Conservation (phyloP, 2,329 filamentous ascomycete genomes). For the Stagonosporopsis cucurbitacearum region DNA sequence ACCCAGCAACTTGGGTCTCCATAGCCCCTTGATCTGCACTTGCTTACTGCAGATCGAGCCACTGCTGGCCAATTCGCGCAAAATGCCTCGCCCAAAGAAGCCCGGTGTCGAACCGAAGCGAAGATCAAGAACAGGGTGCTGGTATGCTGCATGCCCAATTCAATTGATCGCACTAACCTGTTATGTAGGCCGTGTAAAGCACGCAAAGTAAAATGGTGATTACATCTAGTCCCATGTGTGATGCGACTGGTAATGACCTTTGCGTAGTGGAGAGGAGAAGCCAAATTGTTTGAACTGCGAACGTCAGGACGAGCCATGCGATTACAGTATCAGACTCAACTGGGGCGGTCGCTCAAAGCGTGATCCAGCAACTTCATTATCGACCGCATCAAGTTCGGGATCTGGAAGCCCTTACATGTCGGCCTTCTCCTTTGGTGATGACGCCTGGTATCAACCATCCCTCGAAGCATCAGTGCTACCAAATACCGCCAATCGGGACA, state of each 20-base stretch:
- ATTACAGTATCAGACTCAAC: constrained; percentile 81
- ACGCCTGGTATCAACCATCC: constrained; percentile 27
- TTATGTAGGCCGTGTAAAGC: constrained; percentile 74
- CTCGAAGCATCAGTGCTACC: constrained; percentile 23
- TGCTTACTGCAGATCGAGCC: constrained; percentile 3
- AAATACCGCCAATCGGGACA: constrained; percentile 26
- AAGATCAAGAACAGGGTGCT: constrained; percentile 72
- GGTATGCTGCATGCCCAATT: constrained; percentile 52
- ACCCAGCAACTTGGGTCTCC: not conserved
- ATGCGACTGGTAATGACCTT: constrained; percentile 24
- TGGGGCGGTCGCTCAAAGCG: constrained; percentile 77
- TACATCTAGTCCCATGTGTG: not conserved
- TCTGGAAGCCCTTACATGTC: constrained; percentile 41
- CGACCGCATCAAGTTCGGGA: constrained; percentile 29
- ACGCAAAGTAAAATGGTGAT: constrained; percentile 77
- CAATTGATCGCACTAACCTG: constrained; percentile 19
- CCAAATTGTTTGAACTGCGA: constrained; percentile 76
- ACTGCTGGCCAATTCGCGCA: constrained; percentile 4
- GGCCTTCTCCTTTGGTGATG: constrained; percentile 38
- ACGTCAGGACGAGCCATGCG: constrained; percentile 74
- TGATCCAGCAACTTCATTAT: constrained; percentile 51
- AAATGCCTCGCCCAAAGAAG: constrained; percentile 71
- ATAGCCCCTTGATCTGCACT: constrained; percentile 5
- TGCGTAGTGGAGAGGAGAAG: constrained; percentile 70
- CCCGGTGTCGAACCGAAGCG: constrained; percentile 70